Evolutionary conservation across 257 asterid genomes (phyloP).

Genomic region (Lavandula angustifolia): DNA sequence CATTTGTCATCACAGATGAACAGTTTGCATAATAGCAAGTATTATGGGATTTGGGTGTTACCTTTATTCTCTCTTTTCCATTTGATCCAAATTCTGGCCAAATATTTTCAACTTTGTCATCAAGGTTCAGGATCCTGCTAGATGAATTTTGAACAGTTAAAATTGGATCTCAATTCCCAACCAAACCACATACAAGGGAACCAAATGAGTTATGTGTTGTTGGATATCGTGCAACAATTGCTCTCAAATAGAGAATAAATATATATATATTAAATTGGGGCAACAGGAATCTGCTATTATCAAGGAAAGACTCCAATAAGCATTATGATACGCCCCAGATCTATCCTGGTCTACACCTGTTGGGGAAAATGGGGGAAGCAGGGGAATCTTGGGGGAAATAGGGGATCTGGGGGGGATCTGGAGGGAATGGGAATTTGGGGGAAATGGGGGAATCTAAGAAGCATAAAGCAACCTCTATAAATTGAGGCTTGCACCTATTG

Average conservation of each 20-base stretch:
- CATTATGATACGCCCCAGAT: not conserved
- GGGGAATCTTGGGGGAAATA: too few species aligned
- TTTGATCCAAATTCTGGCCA: conserved; percentile 88
- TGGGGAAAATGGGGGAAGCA: too few species aligned
- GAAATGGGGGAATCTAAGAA: too few species aligned
- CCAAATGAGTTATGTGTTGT: conserved; percentile 15
- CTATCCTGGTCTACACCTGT: too few species aligned
- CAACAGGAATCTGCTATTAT: not conserved
- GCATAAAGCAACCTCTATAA: too few species aligned
- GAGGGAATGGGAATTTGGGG: too few species aligned
- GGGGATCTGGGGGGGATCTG: too few species aligned
- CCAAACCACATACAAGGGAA: conserved; percentile 14
- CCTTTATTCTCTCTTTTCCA: conserved; percentile 86
- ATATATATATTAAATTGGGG: not conserved
- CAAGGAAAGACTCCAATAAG: conserved; percentile 16
- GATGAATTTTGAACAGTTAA: conserved; percentile 33
- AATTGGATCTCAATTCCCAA: conserved; percentile 14
- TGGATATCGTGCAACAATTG: not conserved
- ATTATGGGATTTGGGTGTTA: conserved; percentile 29
- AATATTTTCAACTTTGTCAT: conserved; percentile 63
- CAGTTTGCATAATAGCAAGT: conserved; percentile 21
- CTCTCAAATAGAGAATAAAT: not conserved
- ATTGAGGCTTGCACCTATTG: too few species aligned
- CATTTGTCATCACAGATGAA: conserved; percentile 4
- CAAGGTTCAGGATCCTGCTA: conserved; percentile 79